Evolutionary conservation across 352 stramenopile species (phyloP).

Genomic region (Synura sp.): DNA sequence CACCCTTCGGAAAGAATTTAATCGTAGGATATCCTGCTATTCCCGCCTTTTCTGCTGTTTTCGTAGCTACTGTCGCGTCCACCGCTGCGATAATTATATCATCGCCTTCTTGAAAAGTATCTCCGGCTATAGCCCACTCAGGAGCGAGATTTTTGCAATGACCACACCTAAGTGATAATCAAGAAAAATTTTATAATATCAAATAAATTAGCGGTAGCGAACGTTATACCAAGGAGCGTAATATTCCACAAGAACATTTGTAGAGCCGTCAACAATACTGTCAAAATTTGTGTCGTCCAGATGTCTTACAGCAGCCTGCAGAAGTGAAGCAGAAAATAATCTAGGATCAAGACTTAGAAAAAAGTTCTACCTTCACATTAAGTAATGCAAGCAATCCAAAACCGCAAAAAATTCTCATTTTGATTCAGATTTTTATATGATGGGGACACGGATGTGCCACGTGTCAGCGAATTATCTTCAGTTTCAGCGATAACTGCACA

Average conservation of each 20-base stretch:
- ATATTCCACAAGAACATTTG: slow-evolving; percentile 21
- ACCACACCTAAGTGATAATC: slow-evolving; percentile 42
- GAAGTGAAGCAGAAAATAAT: too few relatives aligned
- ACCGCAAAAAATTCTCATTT: too few relatives aligned
- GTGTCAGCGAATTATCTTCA: too few relatives aligned
- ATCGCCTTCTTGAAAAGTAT: slow-evolving; percentile 47
- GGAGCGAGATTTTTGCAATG: slow-evolving; percentile 56
- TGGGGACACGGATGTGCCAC: too few relatives aligned
- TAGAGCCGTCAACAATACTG: not conserved
- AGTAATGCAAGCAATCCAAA: too few relatives aligned
- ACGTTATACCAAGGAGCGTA: slow-evolving; percentile 20
- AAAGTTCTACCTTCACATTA: too few relatives aligned
- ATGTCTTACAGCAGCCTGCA: slow-evolving; percentile 8
- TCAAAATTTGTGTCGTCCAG: not conserved
- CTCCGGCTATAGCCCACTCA: slow-evolving; percentile 51
- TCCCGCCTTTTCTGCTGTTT: slow-evolving; percentile 68
- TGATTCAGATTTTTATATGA: too few relatives aligned
- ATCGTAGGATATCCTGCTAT: slow-evolving; percentile 85
- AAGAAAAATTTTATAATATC: not conserved
- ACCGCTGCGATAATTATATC: slow-evolving; percentile 58
- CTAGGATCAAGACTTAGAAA: too few relatives aligned
- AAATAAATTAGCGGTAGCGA: not conserved
- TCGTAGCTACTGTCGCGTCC: slow-evolving; percentile 75
- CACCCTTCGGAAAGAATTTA: slow-evolving; percentile 77
- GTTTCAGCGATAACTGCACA: too few relatives aligned